Evolutionary conservation across 78 protist genomes (phyloP).

Genomic region (Pigoraptor vietnamica): DNA sequence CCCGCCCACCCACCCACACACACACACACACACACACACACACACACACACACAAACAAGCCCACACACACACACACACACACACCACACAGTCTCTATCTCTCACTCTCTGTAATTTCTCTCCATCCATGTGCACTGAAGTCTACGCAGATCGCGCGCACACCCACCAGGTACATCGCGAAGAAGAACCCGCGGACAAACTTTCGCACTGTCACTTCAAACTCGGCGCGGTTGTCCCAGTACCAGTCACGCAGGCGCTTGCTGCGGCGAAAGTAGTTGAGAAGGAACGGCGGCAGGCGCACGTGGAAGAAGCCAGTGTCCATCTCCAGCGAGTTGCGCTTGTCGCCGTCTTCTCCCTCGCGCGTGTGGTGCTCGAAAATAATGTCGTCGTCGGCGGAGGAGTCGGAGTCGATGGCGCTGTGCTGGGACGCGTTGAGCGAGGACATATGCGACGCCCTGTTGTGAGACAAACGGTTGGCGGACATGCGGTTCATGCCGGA

Average conservation of each 20-base stretch:
- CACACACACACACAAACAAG: background rate
- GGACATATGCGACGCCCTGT: too few species aligned
- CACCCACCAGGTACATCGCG: background rate
- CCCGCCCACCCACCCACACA: too few species aligned
- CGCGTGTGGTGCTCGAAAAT: too few species aligned
- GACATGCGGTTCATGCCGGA: too few species aligned
- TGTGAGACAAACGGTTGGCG: too few species aligned
- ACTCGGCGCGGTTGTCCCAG: background rate
- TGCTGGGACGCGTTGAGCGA: too few species aligned
- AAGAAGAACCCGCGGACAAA: background rate
- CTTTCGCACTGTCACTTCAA: background rate
- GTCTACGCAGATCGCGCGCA: background rate
- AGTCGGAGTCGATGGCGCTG: too few species aligned
- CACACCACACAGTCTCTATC: background rate
- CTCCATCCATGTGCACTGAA: too few species aligned
- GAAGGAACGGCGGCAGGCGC: background rate
- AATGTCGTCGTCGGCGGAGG: too few species aligned
- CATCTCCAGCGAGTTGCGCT: background rate
- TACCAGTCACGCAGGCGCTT: background rate
- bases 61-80: background rate
- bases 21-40: background rate
- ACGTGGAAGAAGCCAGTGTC: background rate
- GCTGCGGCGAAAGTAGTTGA: background rate
- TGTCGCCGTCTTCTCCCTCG: too few species aligned
- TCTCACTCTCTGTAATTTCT: too few species aligned